Evolutionary conservation across 805 yeast genomes (phyloP).

Genomic region (Ogataea naganishii): DNA sequence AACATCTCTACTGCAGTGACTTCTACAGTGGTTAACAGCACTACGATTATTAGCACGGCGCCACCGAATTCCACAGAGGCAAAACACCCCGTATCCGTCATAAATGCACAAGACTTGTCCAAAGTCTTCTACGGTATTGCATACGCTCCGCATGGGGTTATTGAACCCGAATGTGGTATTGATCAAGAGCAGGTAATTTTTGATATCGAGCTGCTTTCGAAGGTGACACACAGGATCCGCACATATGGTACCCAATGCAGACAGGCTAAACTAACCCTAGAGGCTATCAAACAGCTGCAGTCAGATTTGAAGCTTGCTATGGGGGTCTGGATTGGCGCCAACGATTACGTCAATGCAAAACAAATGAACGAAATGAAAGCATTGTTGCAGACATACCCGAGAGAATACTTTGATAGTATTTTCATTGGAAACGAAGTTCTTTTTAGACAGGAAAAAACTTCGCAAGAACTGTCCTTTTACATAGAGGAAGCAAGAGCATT

Average conservation of each 20-base stretch:
- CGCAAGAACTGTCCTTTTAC: constrained; percentile 27
- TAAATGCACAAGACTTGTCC: too few species aligned
- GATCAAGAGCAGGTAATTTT: constrained; percentile 37
- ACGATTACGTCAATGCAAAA: constrained; percentile 32
- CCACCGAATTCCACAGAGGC: too few species aligned
- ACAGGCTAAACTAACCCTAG: constrained; percentile 43
- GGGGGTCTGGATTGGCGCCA: constrained; percentile 54
- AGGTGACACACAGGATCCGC: constrained; percentile 47
- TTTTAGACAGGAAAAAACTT: constrained; percentile 39
- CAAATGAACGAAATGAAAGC: constrained; percentile 39
- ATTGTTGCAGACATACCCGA: constrained; percentile 34
- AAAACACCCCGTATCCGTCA: too few species aligned
- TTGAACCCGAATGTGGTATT: constrained; percentile 44
- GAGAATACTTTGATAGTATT: constrained; percentile 37
- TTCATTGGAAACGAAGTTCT: constrained; percentile 58
- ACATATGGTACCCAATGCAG: constrained; percentile 56
- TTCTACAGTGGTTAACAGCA: too few species aligned
- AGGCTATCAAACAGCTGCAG: constrained; percentile 40
- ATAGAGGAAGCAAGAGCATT: constrained; percentile 33
- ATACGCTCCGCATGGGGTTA: constrained; percentile 48
- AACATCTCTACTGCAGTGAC: too few species aligned
- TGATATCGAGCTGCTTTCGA: constrained; percentile 51
- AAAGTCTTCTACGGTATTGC: constrained; percentile 48
- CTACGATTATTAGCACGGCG: too few species aligned
- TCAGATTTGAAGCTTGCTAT: constrained; percentile 48